Evolutionary conservation across 2,329 filamentous ascomycete genomes (phyloP).

Genomic region (Xylaria sp.): DNA sequence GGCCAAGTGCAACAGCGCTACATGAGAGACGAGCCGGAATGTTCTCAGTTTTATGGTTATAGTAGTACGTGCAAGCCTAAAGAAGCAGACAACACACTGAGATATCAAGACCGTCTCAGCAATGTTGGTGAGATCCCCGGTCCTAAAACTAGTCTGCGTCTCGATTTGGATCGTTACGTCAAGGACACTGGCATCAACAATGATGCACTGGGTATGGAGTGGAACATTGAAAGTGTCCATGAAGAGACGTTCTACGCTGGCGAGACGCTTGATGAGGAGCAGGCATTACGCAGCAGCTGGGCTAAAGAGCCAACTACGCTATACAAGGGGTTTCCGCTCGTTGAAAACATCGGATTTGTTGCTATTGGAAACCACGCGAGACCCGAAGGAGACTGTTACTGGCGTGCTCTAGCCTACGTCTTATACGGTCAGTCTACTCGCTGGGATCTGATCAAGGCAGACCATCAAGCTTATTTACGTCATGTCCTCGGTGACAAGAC

Average conservation of each 20-base stretch:
- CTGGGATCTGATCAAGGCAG: slow-evolving; percentile 50
- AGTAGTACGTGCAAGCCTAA: too few relatives aligned
- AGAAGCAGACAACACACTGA: neutral
- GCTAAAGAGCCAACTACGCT: neutral
- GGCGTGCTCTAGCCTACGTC: slow-evolving; percentile 46
- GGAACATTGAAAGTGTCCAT: slow-evolving; percentile 1
- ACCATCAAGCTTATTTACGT: slow-evolving; percentile 48
- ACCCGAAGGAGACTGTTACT: slow-evolving; percentile 49
- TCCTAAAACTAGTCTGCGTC: slow-evolving; percentile 23
- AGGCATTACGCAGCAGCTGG: slow-evolving; percentile 16
- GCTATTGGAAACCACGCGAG: slow-evolving; percentile 40
- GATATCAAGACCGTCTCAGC: slow-evolving; percentile 29
- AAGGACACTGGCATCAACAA: slow-evolving; percentile 10
- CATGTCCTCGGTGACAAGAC: slow-evolving; percentile 41
- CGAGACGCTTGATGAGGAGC: slow-evolving; percentile 30
- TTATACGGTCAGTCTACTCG: slow-evolving; percentile 44
- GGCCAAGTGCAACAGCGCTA: slow-evolving; percentile 4
- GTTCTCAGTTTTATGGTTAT: slow-evolving; percentile 26
- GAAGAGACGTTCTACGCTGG: slow-evolving; percentile 21
- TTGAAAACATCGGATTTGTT: slow-evolving; percentile 49
- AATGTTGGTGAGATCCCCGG: slow-evolving; percentile 25
- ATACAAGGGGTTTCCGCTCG: slow-evolving; percentile 48
- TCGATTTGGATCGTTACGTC: slow-evolving; percentile 27
- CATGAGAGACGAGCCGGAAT: slow-evolving; percentile 26
- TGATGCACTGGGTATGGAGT: neutral